Evolutionary conservation across 768 basidiomycete genomes (phyloP).

Genomic region (Termitomyces sp.): DNA sequence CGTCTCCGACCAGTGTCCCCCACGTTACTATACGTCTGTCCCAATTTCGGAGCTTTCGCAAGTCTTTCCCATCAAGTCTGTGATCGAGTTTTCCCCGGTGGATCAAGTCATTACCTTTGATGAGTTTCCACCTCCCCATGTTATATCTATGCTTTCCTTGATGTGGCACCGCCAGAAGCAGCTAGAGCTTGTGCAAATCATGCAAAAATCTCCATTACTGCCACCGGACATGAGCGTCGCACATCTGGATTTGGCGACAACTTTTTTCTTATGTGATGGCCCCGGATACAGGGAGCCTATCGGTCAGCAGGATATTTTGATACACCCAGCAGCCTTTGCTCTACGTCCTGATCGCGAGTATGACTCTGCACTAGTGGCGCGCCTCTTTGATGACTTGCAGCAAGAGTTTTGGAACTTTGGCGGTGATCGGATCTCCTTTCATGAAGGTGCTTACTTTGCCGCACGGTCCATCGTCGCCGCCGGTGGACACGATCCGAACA

Average conservation of each 20-base stretch:
- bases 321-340: conserved; percentile 13
- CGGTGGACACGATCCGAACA: conserved; percentile 18
- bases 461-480: conserved; percentile 12
- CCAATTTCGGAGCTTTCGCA: conserved; percentile 16
- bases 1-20: conserved; percentile 8
- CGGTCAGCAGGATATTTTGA: conserved; percentile 12
- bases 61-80: conserved; percentile 13
- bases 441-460: conserved; percentile 14
- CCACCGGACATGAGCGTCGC: neutral
- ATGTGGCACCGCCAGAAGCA: conserved; percentile 11
- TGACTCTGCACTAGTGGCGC: conserved; percentile 6
- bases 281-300: conserved; percentile 13
- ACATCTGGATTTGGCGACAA: conserved; percentile 21
- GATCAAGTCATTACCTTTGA: conserved; percentile 10
- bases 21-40: conserved; percentile 3
- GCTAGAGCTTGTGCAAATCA: conserved; percentile 12
- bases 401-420: conserved; percentile 18
- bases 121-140: conserved; percentile 11
- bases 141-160: conserved; percentile 8
- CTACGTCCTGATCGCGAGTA: conserved; percentile 7
- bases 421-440: conserved; percentile 13
- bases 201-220: conserved; percentile 10
- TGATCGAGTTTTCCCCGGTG: conserved; percentile 14
- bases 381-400: conserved; percentile 17
- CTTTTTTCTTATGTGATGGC: conserved; percentile 16